phyloP scores from a whole-genome alignment of 1,139 yeast species.

The Debaryomyces coudertii region DNA sequence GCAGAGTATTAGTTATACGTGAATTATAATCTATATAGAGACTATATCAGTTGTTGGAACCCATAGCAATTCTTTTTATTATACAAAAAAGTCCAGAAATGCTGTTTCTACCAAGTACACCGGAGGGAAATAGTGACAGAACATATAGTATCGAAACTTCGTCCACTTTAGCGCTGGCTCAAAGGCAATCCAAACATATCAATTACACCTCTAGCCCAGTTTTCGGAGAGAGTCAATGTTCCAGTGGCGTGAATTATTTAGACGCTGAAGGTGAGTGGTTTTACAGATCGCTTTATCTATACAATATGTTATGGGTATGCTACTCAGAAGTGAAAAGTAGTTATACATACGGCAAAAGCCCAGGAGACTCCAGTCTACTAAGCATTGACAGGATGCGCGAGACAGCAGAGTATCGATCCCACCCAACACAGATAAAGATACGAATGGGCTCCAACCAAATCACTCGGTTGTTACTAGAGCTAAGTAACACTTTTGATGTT shows the following conservation, averaged over 20 bases:
- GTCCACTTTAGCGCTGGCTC: background rate
- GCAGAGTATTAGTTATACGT: background rate
- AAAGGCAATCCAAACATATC: background rate
- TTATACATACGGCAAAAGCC: background rate
- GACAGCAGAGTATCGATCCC: background rate
- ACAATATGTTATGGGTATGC: background rate
- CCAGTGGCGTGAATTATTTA: background rate
- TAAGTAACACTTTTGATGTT: background rate
- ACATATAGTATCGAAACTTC: background rate
- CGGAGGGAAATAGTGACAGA: background rate
- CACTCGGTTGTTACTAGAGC: background rate
- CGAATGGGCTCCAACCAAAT: constrained; percentile 1
- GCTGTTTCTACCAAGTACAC: background rate
- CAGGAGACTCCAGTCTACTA: background rate
- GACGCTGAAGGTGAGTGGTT: constrained; percentile 2
- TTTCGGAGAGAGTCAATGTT: background rate
- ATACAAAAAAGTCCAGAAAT: background rate
- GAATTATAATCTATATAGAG: background rate
- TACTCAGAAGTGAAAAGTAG: background rate
- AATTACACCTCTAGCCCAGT: background rate
- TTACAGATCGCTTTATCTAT: background rate
- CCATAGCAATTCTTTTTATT: background rate
- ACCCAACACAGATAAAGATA: background rate
- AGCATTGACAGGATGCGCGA: background rate
- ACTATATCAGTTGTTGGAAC: background rate